A percentile compares a stretch with the other conserved stretches of the same genome.
These are phyloP conservation scores for Chlorokybus atmophyticus DNA, from an alignment of 139 green algal genomes.

Conservation along the genomic window DNA sequence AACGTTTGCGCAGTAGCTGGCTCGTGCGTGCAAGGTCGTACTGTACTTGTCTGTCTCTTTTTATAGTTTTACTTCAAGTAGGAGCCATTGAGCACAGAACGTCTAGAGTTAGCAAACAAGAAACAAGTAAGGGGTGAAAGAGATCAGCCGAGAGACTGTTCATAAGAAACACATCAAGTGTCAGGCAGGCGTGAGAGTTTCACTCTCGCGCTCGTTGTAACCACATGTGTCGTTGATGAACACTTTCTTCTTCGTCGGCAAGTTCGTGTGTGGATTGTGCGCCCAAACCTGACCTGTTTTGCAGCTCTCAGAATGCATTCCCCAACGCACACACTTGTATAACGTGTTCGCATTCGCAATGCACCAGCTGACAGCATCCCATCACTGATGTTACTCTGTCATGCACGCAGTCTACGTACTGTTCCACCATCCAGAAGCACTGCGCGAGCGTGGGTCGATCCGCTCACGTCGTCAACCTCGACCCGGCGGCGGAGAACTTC, in stretches of 20 bases:
- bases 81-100: not conserved
- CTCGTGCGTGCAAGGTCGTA: no score
- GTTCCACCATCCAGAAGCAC: slow-evolving; percentile 73
- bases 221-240: not conserved
- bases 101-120: no score
- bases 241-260: not conserved
- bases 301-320: slow-evolving; percentile 1
- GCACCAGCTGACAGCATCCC: not conserved
- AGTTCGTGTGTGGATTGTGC: not conserved
- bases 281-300: not conserved
- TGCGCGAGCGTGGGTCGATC: slow-evolving; percentile 65
- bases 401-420: slow-evolving; percentile 86
- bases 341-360: not conserved
- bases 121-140: no score
- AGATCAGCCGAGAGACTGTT: no score
- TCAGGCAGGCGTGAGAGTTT: no score
- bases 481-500: slow-evolving; percentile 90
- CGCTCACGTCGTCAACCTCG: slow-evolving; percentile 86
- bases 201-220: no score
- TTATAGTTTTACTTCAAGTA: not conserved
- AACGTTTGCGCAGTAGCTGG: no score
- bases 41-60: not conserved
- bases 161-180: no score
- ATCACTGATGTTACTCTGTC: slow-evolving; percentile 1
- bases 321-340: slow-evolving; percentile 4